Base-by-base conservation (phyloP, 768 basidiomycete species). In the Strobilomyces dryophilus region DNA sequence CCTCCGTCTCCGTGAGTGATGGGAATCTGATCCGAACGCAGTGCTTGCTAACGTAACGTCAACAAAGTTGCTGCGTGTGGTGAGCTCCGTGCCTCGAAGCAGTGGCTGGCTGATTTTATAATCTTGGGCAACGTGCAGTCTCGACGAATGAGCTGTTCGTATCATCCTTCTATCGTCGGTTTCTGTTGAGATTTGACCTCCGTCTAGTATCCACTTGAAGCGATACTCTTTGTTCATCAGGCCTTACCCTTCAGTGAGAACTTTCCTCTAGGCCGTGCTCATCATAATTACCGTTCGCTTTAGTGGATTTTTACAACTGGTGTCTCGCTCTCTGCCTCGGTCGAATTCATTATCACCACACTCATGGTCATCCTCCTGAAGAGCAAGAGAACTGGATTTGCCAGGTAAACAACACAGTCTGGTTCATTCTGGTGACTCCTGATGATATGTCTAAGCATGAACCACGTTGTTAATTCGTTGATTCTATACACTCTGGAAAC, bases 401-500 rank as follows among this genome's bases (percentile, higher is more conserved):
- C 59, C 5, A 71, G 54, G 68, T 66, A 47, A 48, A 40, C 0
- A 11, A 7, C 1, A 29, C 15, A 10, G 2, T 1, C 8, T 24
- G 24, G 4, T 34, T 36, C 9, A 1, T 10, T 5, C 2, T 1
- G 1, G 40, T 31, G 21, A 15, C 8, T 31, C 20, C 45, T 54
- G 21, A 59, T 21, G 4, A 20, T 52, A 1, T 1, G 18, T 31
- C 5, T 17, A 10, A 80, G 79, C 52, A 67, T 82, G 66, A 76
- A 80, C 47, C 70, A 74, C 35, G 60, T 81, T 24, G 69, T 82
- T 37, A 80, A 82, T 53, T 64, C 69, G 0, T 59, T 81, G 55
- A 77, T 81, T 49, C 54, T 79, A 2, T 81, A 82, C 51, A 76
- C 79, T 0, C 71, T 82, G 32, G 81, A 82, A 56, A 79, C 75